phyloP scores from a whole-genome alignment of 2,329 filamentous ascomycete species.

The Aspergillus oerlinghausenensis region DNA sequence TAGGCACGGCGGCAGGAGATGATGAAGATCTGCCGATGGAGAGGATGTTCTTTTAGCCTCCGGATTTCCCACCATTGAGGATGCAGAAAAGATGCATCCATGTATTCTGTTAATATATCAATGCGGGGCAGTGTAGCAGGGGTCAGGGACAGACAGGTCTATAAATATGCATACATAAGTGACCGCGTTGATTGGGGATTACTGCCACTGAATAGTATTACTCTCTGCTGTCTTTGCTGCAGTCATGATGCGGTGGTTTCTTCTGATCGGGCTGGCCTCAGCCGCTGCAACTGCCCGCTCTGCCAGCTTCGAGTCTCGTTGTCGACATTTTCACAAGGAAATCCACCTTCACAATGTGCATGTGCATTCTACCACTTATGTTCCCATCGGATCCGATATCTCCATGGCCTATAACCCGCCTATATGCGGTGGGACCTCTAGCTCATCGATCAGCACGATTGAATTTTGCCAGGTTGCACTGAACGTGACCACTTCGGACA shows the following conservation, averaged over 20 bases:
- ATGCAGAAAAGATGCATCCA: background rate
- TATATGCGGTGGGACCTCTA: constrained; percentile 28
- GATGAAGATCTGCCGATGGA: background rate
- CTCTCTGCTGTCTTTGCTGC: background rate
- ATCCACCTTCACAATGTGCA: background rate
- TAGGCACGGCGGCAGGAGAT: background rate
- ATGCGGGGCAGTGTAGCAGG: background rate
- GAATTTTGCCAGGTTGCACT: constrained; percentile 43
- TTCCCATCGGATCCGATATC: constrained; percentile 36
- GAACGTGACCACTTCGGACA: constrained; percentile 38
- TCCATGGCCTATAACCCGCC: constrained; percentile 34
- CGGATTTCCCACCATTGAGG: background rate
- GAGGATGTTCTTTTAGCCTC: background rate
- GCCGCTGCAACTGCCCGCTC: background rate
- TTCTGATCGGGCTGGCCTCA: background rate
- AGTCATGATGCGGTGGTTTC: background rate
- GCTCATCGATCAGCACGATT: constrained; percentile 28
- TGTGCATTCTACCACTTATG: constrained; percentile 15
- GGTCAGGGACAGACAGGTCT: background rate
- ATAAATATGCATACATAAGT: background rate
- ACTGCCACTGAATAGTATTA: background rate
- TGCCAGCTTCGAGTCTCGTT: background rate
- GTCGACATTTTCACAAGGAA: background rate
- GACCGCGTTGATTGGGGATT: no score
- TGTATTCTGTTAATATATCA: background rate